Evolutionary conservation across 2,329 filamentous ascomycete species (phyloP).

Genomic region (Colletotrichum truncatum): DNA sequence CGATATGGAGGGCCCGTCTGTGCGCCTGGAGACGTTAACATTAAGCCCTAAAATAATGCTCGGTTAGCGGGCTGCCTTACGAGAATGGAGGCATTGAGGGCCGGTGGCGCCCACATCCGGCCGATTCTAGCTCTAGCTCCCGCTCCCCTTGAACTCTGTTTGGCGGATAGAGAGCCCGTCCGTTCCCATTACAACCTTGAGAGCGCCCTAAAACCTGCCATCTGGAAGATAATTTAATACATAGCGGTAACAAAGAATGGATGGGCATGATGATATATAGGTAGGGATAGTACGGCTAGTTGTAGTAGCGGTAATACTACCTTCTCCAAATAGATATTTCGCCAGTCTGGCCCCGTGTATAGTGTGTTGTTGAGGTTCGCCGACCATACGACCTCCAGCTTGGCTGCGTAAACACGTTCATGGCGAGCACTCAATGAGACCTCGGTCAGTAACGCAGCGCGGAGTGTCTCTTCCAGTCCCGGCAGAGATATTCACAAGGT

Average conservation of each 20-base stretch:
- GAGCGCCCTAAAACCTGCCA: constrained; percentile 4
- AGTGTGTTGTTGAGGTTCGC: not conserved
- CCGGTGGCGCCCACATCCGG: constrained; percentile 3
- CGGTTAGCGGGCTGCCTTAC: not conserved
- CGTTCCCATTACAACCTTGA: not conserved
- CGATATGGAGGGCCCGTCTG: constrained; percentile 2
- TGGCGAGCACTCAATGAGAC: not conserved
- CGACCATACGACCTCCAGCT: not conserved
- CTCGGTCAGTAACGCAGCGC: not conserved
- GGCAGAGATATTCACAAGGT: not conserved
- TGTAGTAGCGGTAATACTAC: not conserved
- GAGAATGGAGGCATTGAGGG: not conserved
- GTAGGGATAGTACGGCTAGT: not conserved
- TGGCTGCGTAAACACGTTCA: not conserved
- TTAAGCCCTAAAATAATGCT: constrained; percentile 1
- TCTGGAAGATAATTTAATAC: not conserved
- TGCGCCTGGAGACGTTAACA: not conserved
- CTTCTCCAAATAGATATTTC: not conserved
- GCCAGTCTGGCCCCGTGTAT: not conserved
- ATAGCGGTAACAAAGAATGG: not conserved
- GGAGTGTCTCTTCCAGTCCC: not conserved
- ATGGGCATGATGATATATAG: not conserved
- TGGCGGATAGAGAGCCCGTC: not conserved
- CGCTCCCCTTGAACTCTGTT: not conserved
- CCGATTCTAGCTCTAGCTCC: not conserved